Evolutionary conservation across 768 basidiomycete genomes (phyloP).

Genomic region (Vararia minispora): DNA sequence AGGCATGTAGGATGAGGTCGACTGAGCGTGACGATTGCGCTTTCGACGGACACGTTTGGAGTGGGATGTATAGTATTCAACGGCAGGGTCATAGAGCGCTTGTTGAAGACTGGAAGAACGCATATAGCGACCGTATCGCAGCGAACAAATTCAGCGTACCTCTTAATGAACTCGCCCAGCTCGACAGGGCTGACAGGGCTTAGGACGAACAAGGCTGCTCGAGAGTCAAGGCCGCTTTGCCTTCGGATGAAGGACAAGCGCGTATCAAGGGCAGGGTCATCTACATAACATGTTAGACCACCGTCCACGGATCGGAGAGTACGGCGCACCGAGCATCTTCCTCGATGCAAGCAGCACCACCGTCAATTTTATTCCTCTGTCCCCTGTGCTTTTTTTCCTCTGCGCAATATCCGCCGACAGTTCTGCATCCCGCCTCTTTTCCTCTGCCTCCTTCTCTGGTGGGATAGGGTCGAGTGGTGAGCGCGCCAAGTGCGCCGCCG

Average conservation of each 20-base stretch:
- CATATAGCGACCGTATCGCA: not conserved
- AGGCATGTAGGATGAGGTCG: conserved; percentile 37
- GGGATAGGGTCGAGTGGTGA: conserved; percentile 48
- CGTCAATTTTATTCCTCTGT: conserved; percentile 88
- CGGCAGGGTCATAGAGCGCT: conserved; percentile 77
- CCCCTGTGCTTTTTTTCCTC: conserved; percentile 68
- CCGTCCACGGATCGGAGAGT: not conserved
- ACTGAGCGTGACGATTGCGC: conserved; percentile 69
- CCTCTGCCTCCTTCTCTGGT: conserved; percentile 47
- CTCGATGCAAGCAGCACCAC: conserved; percentile 89
- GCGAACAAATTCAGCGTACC: conserved; percentile 29
- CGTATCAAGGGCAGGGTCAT: conserved; percentile 74
- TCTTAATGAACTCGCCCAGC: conserved; percentile 79
- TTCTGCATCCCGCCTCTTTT: conserved; percentile 61
- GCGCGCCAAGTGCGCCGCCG: conserved; percentile 26
- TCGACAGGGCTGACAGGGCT: conserved; percentile 85
- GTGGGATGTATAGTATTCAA: conserved; percentile 90
- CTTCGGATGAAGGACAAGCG: conserved; percentile 81
- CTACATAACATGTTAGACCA: conserved; percentile 27
- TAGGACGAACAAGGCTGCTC: conserved; percentile 88
- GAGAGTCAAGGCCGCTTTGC: conserved; percentile 81
- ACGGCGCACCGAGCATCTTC: conserved; percentile 72
- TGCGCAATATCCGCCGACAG: conserved; percentile 71
- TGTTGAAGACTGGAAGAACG: conserved; percentile 56
- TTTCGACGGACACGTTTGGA: conserved; percentile 89